phyloP scores from a whole-genome alignment of 768 basidiomycete species.

The Amanita rubescens region DNA sequence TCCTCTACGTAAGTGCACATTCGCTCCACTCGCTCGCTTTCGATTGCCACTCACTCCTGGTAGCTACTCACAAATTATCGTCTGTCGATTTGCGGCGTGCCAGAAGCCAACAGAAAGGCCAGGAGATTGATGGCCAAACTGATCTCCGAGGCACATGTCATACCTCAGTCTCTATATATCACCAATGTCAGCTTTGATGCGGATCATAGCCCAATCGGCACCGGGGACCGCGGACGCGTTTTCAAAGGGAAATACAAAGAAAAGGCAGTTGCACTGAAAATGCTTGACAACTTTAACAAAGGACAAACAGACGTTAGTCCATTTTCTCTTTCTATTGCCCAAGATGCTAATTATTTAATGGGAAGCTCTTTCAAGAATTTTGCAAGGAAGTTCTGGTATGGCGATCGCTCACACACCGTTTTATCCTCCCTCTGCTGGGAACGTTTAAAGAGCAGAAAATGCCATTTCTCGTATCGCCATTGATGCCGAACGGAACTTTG shows the following conservation, averaged over 20 bases:
- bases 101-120: background rate
- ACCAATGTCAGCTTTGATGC: background rate
- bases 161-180: background rate
- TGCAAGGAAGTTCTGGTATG: background rate
- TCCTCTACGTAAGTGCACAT: background rate
- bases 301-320: background rate
- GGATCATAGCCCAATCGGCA: background rate
- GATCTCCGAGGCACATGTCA: background rate
- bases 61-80: background rate
- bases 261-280: background rate
- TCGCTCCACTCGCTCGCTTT: too few species aligned
- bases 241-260: background rate
- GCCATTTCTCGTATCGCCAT: background rate
- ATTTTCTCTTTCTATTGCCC: background rate
- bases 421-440: background rate
- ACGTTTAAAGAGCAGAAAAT: background rate
- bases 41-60: background rate
- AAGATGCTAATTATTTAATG: background rate
- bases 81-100: background rate
- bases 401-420: background rate
- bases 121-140: constrained; percentile 1
- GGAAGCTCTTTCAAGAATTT: background rate
- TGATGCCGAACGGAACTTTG: background rate
- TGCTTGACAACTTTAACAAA: too few species aligned
- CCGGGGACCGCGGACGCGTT: background rate